Conservation (phyloP, 305 asterid species). For the Fraxinus nigra region DNA sequence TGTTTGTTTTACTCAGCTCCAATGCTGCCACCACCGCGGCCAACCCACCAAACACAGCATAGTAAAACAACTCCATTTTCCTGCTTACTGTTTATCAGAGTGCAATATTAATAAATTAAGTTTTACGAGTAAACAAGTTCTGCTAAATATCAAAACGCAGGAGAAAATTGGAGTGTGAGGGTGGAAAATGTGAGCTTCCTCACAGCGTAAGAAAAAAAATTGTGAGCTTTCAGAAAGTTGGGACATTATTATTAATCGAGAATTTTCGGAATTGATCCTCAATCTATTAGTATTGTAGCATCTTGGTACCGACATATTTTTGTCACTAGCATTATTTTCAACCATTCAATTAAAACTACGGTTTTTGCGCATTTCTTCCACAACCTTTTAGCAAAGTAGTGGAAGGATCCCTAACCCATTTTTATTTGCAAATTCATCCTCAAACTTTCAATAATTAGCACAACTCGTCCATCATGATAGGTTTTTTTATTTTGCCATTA, state of each 20-base stretch:
- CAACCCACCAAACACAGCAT: conserved; percentile 70
- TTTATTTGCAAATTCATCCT: neutral
- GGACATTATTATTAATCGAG: neutral
- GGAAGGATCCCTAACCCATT: neutral
- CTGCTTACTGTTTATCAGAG: neutral
- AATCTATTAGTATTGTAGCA: neutral
- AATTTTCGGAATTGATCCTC: neutral
- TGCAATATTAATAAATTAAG: neutral
- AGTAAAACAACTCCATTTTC: conserved; percentile 83
- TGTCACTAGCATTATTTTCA: neutral
- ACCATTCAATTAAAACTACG: neutral
- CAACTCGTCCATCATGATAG: neutral
- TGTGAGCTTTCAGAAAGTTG: no score
- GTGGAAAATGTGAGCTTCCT: conserved; percentile 8
- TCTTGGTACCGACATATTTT: neutral
- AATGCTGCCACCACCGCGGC: conserved; percentile 72
- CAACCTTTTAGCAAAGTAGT: neutral
- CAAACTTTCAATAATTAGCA: neutral
- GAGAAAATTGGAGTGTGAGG: neutral
- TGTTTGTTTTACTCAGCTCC: conserved; percentile 84
- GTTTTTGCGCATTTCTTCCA: neutral
- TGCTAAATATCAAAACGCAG: neutral
- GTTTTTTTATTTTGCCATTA: neutral
- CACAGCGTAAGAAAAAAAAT: no score
- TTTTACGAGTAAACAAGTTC: neutral